Conservation (phyloP, 225 moss, liverwort and hornwort species). For the Pleurozium schreberi region DNA sequence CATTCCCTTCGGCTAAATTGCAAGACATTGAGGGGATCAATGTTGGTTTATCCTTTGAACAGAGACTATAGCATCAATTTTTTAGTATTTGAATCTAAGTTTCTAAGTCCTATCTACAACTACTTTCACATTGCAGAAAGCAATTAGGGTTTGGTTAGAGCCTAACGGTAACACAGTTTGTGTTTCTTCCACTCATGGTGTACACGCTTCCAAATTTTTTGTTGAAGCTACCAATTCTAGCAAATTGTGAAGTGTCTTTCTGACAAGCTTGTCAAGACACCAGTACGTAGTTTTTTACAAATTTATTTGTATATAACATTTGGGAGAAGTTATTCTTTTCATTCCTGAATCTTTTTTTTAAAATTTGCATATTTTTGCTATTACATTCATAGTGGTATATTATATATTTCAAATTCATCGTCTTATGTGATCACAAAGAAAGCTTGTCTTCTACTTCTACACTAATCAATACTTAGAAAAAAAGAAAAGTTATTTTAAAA, state of each 20-base stretch:
- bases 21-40: no score
- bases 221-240: neutral
- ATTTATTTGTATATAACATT: neutral
- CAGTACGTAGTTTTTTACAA: neutral
- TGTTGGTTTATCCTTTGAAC: no score
- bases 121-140: no score
- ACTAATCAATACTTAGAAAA: neutral
- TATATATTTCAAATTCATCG: neutral
- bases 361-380: neutral
- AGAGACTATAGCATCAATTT: no score
- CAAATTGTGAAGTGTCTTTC: fast-evolving
- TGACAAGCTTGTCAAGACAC: fast-evolving
- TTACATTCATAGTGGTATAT: neutral
- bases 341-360: neutral
- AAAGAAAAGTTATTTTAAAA: neutral
- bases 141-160: no score
- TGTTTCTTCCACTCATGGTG: fast-evolving
- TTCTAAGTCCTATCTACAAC: no score
- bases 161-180: no score
- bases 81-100: no score
- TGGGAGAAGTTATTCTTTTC: neutral
- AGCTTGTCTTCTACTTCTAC: neutral
- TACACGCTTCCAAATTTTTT: neutral
- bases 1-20: no score
- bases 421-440: neutral